Evolutionary conservation across 1,284 basidiomycete genomes (phyloP), one percentile per base, ranked within the genome.

Genomic region (Ustilago nuda): DNA sequence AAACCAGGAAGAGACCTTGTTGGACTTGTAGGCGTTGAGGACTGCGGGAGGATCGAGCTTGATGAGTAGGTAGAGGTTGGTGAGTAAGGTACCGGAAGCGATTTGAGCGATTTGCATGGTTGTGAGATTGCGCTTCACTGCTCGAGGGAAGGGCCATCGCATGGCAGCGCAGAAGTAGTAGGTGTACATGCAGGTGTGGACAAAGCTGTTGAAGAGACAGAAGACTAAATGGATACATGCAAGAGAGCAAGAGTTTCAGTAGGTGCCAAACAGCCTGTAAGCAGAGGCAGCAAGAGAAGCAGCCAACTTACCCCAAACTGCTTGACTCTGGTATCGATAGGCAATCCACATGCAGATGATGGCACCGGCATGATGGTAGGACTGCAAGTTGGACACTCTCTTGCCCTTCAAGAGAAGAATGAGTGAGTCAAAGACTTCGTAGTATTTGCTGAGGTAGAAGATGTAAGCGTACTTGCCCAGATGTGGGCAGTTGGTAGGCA

Each of bases 361-460:
- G 6, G 84, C 84, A 13, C 85, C 82, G 8, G 83, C 81, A 37
- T 82, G 80, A 55, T 83, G 84, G 56, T 83, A 83, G 30, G 78
- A 76, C 65, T 84, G 82, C n/a, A 83, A 67, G 52, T 83, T 68
- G n/a, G 82, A 81, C 35, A 86, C 73, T 50, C 75, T 77, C 60
- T 85, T 85, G 11, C 86, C 86, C 76, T 87, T 86, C 56, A 84
- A 66, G 7, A 86, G 78, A 30, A 87, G 74, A 59, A 87, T 84
- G 50, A 82, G 55, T 54, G 82, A 85, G 66, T 86, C 86, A 53
- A 85, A 50, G 13, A 81, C 79, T 30, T 82, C 79, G 70, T 82
- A 80, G 62, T 80, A 80, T 65, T 81, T 80, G 63, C 70, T 80
- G 35, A 87, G 62, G 72, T 86, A 86, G 74, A 87, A 87, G 39